Conservation (phyloP, 129 eudicot genomes). For the Apium graveolens region DNA sequence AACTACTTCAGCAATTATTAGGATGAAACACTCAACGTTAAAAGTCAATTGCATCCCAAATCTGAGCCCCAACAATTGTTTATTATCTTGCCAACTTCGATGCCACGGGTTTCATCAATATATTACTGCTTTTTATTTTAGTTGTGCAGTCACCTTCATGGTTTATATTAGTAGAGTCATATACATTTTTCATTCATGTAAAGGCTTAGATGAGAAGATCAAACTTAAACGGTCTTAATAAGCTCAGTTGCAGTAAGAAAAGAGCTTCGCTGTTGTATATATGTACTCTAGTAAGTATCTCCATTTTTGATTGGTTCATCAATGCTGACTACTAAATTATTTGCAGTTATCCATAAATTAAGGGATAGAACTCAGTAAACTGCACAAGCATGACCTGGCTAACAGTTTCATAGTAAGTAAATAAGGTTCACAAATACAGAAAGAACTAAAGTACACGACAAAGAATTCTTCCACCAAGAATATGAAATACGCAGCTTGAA, state of each 20-base stretch:
- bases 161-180: not conserved
- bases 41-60: too few species aligned
- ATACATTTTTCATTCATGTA: not conserved
- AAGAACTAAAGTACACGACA: not conserved
- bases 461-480: not conserved
- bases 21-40: too few species aligned
- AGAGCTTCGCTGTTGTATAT: not conserved
- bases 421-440: not conserved
- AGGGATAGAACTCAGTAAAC: not conserved
- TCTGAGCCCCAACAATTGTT: not conserved
- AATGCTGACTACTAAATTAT: conserved; percentile 58
- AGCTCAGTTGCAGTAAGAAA: not conserved
- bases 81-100: not conserved
- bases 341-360: conserved; percentile 23
- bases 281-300: conserved; percentile 29
- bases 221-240: not conserved
- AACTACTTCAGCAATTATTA: too few species aligned
- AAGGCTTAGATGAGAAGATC: not conserved
- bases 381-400: not conserved
- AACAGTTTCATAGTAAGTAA: not conserved
- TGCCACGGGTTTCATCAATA: not conserved
- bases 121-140: not conserved
- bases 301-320: conserved; percentile 91
- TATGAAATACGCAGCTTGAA: not conserved
- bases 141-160: not conserved